Conservation (phyloP, 2,329 filamentous ascomycete species). For the Tolypocladium guangdongense region DNA sequence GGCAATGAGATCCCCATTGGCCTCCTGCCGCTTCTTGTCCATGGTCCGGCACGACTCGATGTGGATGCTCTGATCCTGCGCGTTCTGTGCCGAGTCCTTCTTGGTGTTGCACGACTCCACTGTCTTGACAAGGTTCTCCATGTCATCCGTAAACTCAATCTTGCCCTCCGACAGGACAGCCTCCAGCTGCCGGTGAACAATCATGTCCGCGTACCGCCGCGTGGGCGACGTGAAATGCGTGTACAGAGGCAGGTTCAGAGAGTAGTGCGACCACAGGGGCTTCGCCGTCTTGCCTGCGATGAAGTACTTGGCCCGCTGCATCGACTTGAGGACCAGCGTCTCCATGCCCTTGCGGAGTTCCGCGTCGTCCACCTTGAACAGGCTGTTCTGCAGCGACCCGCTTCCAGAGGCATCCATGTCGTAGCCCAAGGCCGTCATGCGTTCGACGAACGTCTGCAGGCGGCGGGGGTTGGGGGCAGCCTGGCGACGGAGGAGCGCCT, state of each 20-base stretch:
- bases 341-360: constrained; percentile 97
- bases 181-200: constrained; percentile 92
- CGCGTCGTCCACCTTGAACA: constrained; percentile 84
- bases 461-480: constrained; percentile 76
- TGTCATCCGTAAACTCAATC: constrained; percentile 78
- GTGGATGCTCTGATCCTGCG: constrained; percentile 97
- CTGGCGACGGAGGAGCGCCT: constrained; percentile 85
- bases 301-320: constrained; percentile 94
- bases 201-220: constrained; percentile 85
- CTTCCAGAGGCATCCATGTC: constrained; percentile 85
- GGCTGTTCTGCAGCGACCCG: constrained; percentile 81
- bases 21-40: constrained; percentile 80
- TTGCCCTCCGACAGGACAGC: constrained; percentile 70
- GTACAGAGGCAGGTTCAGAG: constrained; percentile 85
- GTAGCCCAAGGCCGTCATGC: constrained; percentile 85
- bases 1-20: constrained; percentile 83
- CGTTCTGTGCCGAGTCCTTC: constrained; percentile 95
- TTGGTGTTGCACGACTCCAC: constrained; percentile 96
- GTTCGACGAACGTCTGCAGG: constrained; percentile 79
- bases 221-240: constrained; percentile 97
- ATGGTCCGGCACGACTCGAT: constrained; percentile 95
- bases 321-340: constrained; percentile 85
- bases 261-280: constrained; percentile 77
- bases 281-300: constrained; percentile 69
- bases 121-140: constrained; percentile 82